Evolutionary conservation across 495 filamentous ascomycete genomes (phyloP).

Genomic region (Cenococcum geophilum): DNA sequence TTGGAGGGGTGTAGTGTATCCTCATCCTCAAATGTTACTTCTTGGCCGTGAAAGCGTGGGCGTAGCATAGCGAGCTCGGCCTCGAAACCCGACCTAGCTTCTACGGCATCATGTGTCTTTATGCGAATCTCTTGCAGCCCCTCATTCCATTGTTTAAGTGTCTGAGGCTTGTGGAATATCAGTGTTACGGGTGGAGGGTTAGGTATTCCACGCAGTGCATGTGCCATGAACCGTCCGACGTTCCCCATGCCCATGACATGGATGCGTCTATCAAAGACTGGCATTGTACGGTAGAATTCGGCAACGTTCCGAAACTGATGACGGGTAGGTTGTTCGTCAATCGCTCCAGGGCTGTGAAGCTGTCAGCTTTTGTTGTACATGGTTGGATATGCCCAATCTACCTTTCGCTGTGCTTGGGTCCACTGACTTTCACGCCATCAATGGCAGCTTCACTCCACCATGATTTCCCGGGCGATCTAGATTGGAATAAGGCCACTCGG

Average conservation of each 20-base stretch:
- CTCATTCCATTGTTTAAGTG: constrained; percentile 35
- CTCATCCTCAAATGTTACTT: constrained; percentile 6
- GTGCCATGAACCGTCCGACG: constrained; percentile 55
- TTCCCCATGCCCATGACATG: constrained; percentile 56
- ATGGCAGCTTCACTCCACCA: constrained; percentile 14
- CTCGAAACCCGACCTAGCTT: constrained; percentile 45
- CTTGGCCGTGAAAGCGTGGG: constrained; percentile 19
- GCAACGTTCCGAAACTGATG: constrained; percentile 3
- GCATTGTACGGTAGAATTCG: constrained; percentile 24
- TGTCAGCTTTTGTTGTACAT: not conserved
- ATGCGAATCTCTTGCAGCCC: constrained; percentile 21
- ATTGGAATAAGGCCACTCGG: constrained; percentile 29
- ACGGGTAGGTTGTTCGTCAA: not conserved
- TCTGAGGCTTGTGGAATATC: constrained; percentile 44
- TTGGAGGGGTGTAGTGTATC: not conserved
- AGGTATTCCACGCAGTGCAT: constrained; percentile 50
- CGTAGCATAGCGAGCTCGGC: constrained; percentile 42
- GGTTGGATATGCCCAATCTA: not conserved
- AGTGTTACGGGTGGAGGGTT: constrained; percentile 57
- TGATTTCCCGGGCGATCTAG: not conserved
- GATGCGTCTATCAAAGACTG: constrained; percentile 36
- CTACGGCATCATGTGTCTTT: constrained; percentile 36
- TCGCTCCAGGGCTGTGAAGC: constrained; percentile 1
- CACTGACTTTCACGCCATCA: constrained; percentile 6
- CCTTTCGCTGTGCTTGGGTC: constrained; percentile 12